phyloP scores from a whole-genome alignment of 2,329 filamentous ascomycete species.

The Teratosphaeria destructans region DNA sequence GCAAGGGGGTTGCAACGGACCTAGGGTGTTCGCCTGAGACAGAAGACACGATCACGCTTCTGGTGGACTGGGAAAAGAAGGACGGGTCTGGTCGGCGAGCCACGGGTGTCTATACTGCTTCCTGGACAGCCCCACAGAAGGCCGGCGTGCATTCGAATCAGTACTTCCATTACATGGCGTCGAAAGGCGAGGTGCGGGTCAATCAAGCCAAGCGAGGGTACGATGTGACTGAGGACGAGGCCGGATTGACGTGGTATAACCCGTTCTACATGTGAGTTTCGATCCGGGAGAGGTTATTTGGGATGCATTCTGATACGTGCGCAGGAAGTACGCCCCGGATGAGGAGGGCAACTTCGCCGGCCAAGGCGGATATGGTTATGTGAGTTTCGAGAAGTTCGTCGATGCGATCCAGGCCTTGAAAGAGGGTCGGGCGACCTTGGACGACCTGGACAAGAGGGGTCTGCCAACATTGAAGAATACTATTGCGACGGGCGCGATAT shows the following conservation, averaged over 20 bases:
- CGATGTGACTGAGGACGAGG: conserved; percentile 77
- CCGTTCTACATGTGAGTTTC: conserved; percentile 26
- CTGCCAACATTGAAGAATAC: conserved; percentile 83
- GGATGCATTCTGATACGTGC: background rate
- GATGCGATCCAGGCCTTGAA: conserved; percentile 75
- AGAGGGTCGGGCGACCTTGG: conserved; percentile 58
- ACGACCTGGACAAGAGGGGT: conserved; percentile 67
- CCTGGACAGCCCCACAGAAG: conserved; percentile 86
- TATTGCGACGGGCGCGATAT: conserved; percentile 79
- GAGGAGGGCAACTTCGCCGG: conserved; percentile 91
- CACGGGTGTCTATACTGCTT: conserved; percentile 84
- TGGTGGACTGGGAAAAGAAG: conserved; percentile 79
- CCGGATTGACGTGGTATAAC: conserved; percentile 72
- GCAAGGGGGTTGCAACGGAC: conserved; percentile 65
- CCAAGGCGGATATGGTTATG: conserved; percentile 84
- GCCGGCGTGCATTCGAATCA: conserved; percentile 95
- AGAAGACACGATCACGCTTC: conserved; percentile 84
- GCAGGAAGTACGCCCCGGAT: conserved; percentile 67
- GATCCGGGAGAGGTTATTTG: conserved; percentile 28
- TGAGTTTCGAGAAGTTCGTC: conserved; percentile 92
- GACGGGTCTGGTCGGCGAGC: conserved; percentile 59
- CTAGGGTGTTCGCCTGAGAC: conserved; percentile 72
- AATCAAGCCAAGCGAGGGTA: conserved; percentile 93
- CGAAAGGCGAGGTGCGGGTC: conserved; percentile 73
- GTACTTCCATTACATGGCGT: conserved; percentile 90